These are phyloP conservation scores for Sporormia fimetaria DNA, from an alignment of 495 filamentous ascomycete species.

Conservation along the genomic window DNA sequence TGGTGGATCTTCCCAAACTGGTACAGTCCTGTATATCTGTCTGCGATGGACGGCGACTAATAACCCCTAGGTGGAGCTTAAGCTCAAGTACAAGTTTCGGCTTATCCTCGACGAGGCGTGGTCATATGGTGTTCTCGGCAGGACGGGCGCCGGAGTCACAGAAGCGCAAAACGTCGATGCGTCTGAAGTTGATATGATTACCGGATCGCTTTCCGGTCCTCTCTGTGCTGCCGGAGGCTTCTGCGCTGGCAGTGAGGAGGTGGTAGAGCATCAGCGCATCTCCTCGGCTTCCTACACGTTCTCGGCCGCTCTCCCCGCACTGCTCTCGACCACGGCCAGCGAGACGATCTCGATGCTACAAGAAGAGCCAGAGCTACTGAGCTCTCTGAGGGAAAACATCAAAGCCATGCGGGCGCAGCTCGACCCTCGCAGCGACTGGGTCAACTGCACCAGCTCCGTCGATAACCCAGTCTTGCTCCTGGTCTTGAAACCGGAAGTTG, in stretches of 20 bases:
- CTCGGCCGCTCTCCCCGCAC: slow-evolving; percentile 85
- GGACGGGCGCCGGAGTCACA: slow-evolving; percentile 81
- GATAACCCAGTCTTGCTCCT: slow-evolving; percentile 84
- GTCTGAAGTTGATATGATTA: slow-evolving; percentile 83
- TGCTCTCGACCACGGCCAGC: slow-evolving; percentile 87
- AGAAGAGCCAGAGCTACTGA: slow-evolving; percentile 65
- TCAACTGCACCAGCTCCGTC: slow-evolving; percentile 63
- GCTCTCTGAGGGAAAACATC: slow-evolving; percentile 67
- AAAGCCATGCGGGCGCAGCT: slow-evolving; percentile 73
- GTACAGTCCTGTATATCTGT: slow-evolving; percentile 40
- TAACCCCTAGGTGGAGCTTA: slow-evolving; percentile 63
- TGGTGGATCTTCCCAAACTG: slow-evolving; percentile 70
- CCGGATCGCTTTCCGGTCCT: slow-evolving; percentile 82
- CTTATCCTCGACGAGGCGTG: slow-evolving; percentile 94
- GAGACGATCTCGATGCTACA: slow-evolving; percentile 78
- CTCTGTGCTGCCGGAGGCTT: slow-evolving; percentile 91
- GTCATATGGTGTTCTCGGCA: slow-evolving; percentile 87
- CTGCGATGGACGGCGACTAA: slow-evolving; percentile 11
- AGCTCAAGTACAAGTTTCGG: slow-evolving; percentile 91
- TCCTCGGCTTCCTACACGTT: slow-evolving; percentile 83
- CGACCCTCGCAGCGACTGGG: slow-evolving; percentile 89
- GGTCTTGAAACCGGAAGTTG: slow-evolving; percentile 72
- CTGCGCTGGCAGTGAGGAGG: slow-evolving; percentile 78
- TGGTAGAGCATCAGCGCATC: slow-evolving; percentile 91
- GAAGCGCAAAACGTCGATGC: slow-evolving; percentile 95